Conservation (phyloP, 495 filamentous ascomycete genomes). For the Neurospora sp. region DNA sequence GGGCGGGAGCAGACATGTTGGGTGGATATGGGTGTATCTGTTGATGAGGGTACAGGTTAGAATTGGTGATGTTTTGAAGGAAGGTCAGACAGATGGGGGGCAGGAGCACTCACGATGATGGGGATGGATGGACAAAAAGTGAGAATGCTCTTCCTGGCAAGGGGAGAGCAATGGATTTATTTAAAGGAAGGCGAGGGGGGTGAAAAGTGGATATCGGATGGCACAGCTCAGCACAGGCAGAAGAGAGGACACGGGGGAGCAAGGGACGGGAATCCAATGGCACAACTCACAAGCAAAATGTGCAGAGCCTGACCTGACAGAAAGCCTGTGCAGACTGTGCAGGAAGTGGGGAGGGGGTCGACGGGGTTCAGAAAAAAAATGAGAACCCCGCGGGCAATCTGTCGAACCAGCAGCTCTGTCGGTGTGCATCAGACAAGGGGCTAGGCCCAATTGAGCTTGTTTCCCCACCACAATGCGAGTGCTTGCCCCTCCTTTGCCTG, state of each 20-base stretch:
- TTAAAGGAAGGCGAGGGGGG: neutral
- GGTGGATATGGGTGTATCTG: conserved; percentile 1
- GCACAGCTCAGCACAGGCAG: neutral
- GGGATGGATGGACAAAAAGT: neutral
- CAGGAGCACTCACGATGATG: neutral
- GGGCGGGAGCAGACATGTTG: conserved; percentile 67
- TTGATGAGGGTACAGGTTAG: neutral
- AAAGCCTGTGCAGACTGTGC: neutral
- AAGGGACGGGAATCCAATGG: neutral
- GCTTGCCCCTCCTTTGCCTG: neutral
- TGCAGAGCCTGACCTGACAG: neutral
- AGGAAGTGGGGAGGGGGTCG: neutral
- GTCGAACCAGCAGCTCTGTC: neutral
- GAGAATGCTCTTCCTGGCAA: neutral
- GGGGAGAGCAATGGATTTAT: neutral
- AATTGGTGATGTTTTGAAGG: neutral
- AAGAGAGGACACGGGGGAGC: neutral
- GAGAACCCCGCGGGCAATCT: neutral
- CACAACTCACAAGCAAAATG: neutral
- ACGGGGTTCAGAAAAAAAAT: neutral
- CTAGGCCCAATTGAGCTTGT: neutral
- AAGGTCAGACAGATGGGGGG: neutral
- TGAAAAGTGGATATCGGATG: neutral
- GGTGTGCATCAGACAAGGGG: neutral
- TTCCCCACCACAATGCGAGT: neutral